Evolutionary conservation across 2,329 filamentous ascomycete species (phyloP).

Genomic region (Epichloe baconii): DNA sequence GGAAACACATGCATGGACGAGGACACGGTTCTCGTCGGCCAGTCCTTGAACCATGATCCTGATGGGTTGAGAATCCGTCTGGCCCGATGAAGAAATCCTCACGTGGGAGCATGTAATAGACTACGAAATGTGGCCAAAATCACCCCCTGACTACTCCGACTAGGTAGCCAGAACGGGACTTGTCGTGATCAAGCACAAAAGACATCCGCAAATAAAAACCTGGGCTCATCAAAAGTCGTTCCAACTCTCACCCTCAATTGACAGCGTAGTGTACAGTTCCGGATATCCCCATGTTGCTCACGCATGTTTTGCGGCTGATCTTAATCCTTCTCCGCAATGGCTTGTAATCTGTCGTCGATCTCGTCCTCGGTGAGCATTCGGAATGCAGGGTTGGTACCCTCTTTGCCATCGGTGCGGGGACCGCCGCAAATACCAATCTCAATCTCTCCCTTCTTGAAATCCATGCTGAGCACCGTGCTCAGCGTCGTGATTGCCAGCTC

Average conservation of each 20-base stretch:
- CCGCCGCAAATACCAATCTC: conserved; percentile 96
- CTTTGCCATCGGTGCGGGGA: conserved; percentile 66
- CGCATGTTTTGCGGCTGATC: background rate
- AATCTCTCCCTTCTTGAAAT: conserved; percentile 99
- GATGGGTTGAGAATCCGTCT: background rate
- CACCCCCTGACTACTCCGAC: background rate
- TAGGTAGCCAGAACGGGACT: background rate
- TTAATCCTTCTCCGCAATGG: conserved; percentile 97
- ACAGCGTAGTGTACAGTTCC: background rate
- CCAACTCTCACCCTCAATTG: background rate
- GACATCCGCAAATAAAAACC: background rate
- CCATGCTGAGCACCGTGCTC: conserved; percentile 93
- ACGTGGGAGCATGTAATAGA: background rate
- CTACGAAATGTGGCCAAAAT: background rate
- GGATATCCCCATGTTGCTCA: background rate
- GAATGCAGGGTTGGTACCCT: conserved; percentile 69
- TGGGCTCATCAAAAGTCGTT: background rate
- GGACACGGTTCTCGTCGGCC: no score
- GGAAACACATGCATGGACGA: no score
- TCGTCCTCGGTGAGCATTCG: conserved; percentile 88
- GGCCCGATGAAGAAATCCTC: background rate
- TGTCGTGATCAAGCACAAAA: no score
- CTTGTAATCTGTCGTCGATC: conserved; percentile 95
- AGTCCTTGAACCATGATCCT: no score
- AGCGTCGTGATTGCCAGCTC: conserved; percentile 91